Base-by-base conservation (phyloP, 176 grass and related monocot species). In the Oryza brachyantha region DNA sequence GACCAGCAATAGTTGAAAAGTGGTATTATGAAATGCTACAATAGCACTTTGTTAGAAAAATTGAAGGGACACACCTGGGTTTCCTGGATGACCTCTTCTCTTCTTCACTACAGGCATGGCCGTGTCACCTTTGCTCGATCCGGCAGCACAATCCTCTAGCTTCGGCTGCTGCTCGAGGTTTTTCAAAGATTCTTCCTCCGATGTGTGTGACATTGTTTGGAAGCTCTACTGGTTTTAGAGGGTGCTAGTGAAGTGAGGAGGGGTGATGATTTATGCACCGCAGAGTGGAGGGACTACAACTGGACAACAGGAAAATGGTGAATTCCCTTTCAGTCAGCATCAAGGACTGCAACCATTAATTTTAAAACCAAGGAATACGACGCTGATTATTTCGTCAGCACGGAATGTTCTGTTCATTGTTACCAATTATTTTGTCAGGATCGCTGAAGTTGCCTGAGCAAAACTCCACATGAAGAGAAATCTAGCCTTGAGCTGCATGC, bases 1-100 rank as follows among this genome's bases (percentile, higher is more conserved):
- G 48, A 31, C 46, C 10, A 73, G 72, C 13, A 29, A 22, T 17
- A 72, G 8, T 39, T 77, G 48, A 69, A 76, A 46, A 61, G 21
- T 46, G 38, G 38, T 59, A 73, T 45, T 80, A 68, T 39, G 54
- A 17, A 68, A 80, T 80, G n/a, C 50, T 10, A 37, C 46, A 43
- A 1, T 35, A 46, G 60, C 17, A 54, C 21, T 81, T 8, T 74
- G 1, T 75, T 41, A 67, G 22, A 41, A 46, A 76, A 8, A 35
- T 17, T 39, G 45, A 70, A 65, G 52, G 50, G 43, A 22, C 81
- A 25, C 22, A 84, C 85, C 89, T 82, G 79, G 73, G 68, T 78
- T 88, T 50, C 85, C 89, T 58, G 82, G 89, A 75, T 85, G 89
- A 48, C 77, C 82, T 46, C 89, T 72, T 46, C 89, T 82, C 85